A percentile compares a stretch with the other conserved stretches of the same genome.
phyloP scores from a whole-genome alignment of 805 yeast species.

The Candida railenensis region DNA sequence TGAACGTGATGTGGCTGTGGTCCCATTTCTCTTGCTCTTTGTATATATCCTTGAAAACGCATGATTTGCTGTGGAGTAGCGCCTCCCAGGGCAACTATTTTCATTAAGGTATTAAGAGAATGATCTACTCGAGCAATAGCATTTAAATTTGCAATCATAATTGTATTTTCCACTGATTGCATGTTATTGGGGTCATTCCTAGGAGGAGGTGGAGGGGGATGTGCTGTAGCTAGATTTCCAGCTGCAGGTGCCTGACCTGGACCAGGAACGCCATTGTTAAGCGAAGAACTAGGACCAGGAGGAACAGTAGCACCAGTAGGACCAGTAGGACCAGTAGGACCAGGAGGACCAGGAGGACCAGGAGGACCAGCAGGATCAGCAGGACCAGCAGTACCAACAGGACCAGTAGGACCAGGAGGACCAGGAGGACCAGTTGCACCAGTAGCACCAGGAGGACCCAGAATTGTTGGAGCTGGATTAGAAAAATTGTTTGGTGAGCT shows the following conservation, averaged over 20 bases:
- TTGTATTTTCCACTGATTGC: slow-evolving; percentile 64
- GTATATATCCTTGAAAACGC: slow-evolving; percentile 78
- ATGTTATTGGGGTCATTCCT: slow-evolving; percentile 35
- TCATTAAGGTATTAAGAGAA: slow-evolving; percentile 70
- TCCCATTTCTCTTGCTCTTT: slow-evolving; percentile 76
- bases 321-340: not conserved
- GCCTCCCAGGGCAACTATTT: slow-evolving; percentile 78
- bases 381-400: not conserved
- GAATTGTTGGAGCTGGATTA: too few relatives aligned
- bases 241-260: not conserved
- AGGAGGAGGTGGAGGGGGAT: slow-evolving; percentile 10
- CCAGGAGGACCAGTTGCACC: too few relatives aligned
- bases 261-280: not conserved
- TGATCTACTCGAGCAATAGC: slow-evolving; percentile 75
- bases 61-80: slow-evolving; percentile 72
- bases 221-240: not conserved
- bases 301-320: not conserved
- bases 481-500: too few relatives aligned
- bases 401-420: too few relatives aligned
- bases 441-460: too few relatives aligned
- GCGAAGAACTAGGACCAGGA: too few relatives aligned
- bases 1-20: slow-evolving; percentile 44
- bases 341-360: too few relatives aligned
- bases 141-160: slow-evolving; percentile 83
- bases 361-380: too few relatives aligned